phyloP scores from a whole-genome alignment of 176 grass and related monocot species.

The Thalia dealbata region DNA sequence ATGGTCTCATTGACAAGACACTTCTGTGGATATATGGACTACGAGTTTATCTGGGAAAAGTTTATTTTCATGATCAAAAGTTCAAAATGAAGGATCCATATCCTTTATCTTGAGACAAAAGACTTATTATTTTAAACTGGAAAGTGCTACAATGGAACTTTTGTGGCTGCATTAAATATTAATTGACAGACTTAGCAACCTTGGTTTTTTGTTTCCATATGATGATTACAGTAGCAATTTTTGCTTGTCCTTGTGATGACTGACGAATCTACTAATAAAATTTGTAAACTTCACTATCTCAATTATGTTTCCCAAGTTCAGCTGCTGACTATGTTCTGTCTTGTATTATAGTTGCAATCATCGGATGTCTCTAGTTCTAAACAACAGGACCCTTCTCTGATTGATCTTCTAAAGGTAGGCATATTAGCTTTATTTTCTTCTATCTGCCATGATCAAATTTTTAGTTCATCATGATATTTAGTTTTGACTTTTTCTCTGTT shows the following conservation, averaged over 20 bases:
- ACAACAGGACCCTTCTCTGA: slow-evolving; percentile 48
- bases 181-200: not conserved
- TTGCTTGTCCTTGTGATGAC: too few species aligned
- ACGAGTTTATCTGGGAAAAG: not conserved
- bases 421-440: not conserved
- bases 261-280: not conserved
- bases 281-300: not conserved
- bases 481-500: not conserved
- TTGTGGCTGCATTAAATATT: not conserved
- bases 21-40: not conserved
- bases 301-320: not conserved
- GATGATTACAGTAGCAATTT: too few species aligned
- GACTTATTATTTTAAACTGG: not conserved
- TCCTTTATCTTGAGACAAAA: not conserved
- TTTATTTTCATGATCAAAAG: not conserved
- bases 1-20: not conserved
- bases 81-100: not conserved
- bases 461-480: not conserved
- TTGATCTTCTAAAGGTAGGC: slow-evolving; percentile 62
- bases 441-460: slow-evolving; percentile 2
- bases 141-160: not conserved
- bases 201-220: not conserved
- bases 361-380: slow-evolving; percentile 72
- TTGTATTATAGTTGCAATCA: slow-evolving; percentile 59
- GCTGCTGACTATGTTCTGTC: not conserved